phyloP scores from a whole-genome alignment of 2,329 filamentous ascomycete genomes.

The Paramyrothecium roridum region DNA sequence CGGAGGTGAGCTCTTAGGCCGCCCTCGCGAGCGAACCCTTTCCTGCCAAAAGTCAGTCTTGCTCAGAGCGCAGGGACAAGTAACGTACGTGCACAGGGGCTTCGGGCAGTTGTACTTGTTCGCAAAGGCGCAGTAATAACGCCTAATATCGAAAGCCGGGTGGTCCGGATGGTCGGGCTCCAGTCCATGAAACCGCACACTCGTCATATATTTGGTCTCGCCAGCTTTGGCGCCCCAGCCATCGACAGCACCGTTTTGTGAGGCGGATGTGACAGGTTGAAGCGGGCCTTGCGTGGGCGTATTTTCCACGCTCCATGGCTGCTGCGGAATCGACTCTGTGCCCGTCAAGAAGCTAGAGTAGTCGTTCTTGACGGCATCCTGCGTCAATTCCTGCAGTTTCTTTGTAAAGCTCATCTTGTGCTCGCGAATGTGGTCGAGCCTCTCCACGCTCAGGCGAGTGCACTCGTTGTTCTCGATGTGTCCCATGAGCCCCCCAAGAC shows the following conservation, averaged over 20 bases:
- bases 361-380: conserved; percentile 21
- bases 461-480: conserved; percentile 46
- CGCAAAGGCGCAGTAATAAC: conserved; percentile 41
- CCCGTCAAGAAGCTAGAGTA: conserved; percentile 20
- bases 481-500: conserved; percentile 32
- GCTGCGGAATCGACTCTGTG: background rate
- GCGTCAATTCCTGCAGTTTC: conserved; percentile 20
- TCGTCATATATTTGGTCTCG: background rate
- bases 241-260: background rate
- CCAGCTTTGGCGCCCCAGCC: conserved; percentile 1
- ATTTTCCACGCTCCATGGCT: background rate
- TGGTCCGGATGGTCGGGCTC: conserved; percentile 40
- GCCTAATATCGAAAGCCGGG: conserved; percentile 40
- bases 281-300: too few relatives aligned
- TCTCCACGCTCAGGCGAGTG: conserved; percentile 22
- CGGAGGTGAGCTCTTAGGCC: conserved; percentile 40
- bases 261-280: background rate
- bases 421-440: conserved; percentile 30
- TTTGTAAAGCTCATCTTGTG: conserved; percentile 32
- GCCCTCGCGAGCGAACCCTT: conserved; percentile 30
- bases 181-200: background rate
- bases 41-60: conserved; percentile 24
- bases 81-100: conserved; percentile 44
- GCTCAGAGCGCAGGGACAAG: background rate
- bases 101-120: conserved; percentile 53